phyloP scores from a whole-genome alignment of 1,284 basidiomycete species.

The Ustilago nuda region DNA sequence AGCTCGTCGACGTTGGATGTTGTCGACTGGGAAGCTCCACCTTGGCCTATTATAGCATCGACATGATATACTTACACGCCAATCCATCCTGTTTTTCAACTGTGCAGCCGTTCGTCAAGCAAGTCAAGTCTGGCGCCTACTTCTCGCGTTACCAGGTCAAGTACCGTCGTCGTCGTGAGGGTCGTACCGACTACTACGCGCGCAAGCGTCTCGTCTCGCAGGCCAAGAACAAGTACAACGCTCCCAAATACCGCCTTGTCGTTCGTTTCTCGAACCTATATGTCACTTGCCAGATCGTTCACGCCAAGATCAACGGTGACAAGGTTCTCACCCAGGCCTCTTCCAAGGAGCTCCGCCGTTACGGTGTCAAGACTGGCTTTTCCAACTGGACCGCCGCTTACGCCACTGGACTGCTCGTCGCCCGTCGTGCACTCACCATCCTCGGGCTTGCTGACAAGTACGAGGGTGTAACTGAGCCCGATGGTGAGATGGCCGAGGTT shows the following conservation, averaged over 20 bases:
- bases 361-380: conserved; percentile 97
- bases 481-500: conserved; percentile 84
- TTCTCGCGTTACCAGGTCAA: conserved; percentile 83
- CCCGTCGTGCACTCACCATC: conserved; percentile 93
- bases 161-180: conserved; percentile 81
- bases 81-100: neutral
- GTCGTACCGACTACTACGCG: conserved; percentile 99
- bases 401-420: conserved; percentile 94
- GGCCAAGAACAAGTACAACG: conserved; percentile 99
- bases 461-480: conserved; percentile 91
- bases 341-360: conserved; percentile 91
- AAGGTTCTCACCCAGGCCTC: conserved; percentile 79
- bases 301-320: conserved; percentile 97
- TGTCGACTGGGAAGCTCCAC: conserved; percentile 4
- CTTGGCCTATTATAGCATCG: neutral
- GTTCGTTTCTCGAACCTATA: conserved; percentile 80
- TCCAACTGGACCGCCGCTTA: conserved; percentile 99
- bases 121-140: conserved; percentile 79
- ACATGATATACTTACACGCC: conserved; percentile 19
- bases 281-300: conserved; percentile 79
- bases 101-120: conserved; percentile 73
- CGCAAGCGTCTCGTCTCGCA: conserved; percentile 95
- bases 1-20: neutral
- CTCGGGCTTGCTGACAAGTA: conserved; percentile 99
- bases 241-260: conserved; percentile 97